These are phyloP conservation scores for Tylopilus intermedius DNA, from an alignment of 768 basidiomycete genomes.

Conservation along the genomic window DNA sequence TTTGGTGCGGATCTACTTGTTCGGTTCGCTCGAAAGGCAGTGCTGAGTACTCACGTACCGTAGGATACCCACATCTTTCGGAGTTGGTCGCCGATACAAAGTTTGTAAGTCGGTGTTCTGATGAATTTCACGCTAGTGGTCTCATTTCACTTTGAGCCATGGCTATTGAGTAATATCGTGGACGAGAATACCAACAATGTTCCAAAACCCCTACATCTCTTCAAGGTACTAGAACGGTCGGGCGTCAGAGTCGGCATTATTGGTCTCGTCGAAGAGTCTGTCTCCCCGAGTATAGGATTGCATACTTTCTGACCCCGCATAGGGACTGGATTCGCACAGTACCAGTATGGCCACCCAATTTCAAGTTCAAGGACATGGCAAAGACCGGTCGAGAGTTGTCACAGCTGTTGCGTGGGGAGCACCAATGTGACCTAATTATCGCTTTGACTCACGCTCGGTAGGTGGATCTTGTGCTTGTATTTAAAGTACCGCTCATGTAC, in stretches of 20 bases:
- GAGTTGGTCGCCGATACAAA: conserved; percentile 66
- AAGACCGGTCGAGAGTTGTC: conserved; percentile 72
- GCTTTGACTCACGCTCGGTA: conserved; percentile 82
- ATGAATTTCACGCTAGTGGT: not conserved
- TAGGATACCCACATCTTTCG: conserved; percentile 62
- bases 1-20: conserved; percentile 48
- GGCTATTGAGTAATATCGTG: conserved; percentile 86
- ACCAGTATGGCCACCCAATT: conserved; percentile 78
- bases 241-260: conserved; percentile 76
- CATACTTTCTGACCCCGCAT: not conserved
- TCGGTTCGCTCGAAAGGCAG: not conserved
- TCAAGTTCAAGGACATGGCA: conserved; percentile 72
- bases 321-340: conserved; percentile 91
- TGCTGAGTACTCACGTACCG: not conserved
- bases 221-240: conserved; percentile 60
- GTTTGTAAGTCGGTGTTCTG: conserved; percentile 50
- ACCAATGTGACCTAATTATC: conserved; percentile 76
- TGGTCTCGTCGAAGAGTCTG: conserved; percentile 82
- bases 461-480: conserved; percentile 6
- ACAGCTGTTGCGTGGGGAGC: conserved; percentile 59
- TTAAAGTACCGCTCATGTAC: conserved; percentile 1
- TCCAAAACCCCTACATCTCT: conserved; percentile 60
- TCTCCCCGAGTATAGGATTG: not conserved
- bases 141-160: conserved; percentile 51
- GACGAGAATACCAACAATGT: conserved; percentile 58